phyloP scores from a whole-genome alignment of 1,284 basidiomycete genomes.

The Ganoderma resinaceum region DNA sequence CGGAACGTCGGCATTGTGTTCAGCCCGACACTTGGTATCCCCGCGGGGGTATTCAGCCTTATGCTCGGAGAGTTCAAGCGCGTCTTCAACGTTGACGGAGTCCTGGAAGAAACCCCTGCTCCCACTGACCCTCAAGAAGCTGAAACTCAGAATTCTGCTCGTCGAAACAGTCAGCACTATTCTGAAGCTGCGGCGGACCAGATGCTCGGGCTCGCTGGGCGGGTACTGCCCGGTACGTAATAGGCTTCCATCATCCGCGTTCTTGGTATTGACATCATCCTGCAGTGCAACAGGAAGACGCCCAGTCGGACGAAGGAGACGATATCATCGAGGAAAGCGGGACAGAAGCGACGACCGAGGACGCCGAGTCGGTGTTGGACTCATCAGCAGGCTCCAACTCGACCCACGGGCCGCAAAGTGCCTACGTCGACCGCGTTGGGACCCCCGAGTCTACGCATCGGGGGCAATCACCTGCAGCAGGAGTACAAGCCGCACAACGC shows the following conservation, averaged over 20 bases:
- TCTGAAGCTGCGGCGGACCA: constrained; percentile 80
- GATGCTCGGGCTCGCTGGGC: constrained; percentile 75
- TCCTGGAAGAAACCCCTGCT: constrained; percentile 39
- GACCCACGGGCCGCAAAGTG: constrained; percentile 32
- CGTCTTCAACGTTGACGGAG: constrained; percentile 79
- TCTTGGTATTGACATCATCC: constrained; percentile 22
- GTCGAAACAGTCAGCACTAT: constrained; percentile 82
- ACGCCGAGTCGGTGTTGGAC: constrained; percentile 56
- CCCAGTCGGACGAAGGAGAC: constrained; percentile 72
- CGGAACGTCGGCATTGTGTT: constrained; percentile 99
- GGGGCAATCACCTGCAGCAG: constrained; percentile 18
- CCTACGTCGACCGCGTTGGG: constrained; percentile 27
- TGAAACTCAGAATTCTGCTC: constrained; percentile 48
- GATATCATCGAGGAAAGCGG: constrained; percentile 74
- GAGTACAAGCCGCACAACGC: constrained; percentile 32
- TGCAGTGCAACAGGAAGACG: constrained; percentile 53
- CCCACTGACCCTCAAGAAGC: constrained; percentile 40
- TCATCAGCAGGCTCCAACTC: constrained; percentile 53
- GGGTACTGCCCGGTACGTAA: constrained; percentile 65
- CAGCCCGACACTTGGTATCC: constrained; percentile 93
- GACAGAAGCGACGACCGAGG: constrained; percentile 68
- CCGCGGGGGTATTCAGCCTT: constrained; percentile 92
- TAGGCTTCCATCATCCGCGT: background rate
- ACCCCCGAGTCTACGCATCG: constrained; percentile 27
- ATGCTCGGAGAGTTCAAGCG: constrained; percentile 92